Evolutionary conservation across 805 yeast species (phyloP).

Genomic region (Huiozyma sinensis): DNA sequence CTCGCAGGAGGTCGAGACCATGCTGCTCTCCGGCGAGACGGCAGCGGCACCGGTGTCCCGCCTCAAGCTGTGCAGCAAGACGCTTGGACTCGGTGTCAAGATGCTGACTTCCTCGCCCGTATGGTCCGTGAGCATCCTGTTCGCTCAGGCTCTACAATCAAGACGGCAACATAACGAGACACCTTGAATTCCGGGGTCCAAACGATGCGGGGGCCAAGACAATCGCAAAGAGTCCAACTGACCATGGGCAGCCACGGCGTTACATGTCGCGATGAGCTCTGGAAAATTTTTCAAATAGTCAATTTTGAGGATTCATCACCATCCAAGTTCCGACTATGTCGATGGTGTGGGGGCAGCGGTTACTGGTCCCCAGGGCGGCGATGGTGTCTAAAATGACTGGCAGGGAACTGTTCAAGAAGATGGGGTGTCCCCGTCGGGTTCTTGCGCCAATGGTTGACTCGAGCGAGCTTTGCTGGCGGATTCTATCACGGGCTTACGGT

Average conservation of each 20-base stretch:
- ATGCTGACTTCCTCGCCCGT: slow-evolving; percentile 75
- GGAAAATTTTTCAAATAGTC: background rate
- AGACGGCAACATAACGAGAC: slow-evolving; percentile 31
- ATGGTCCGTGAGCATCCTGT: slow-evolving; percentile 69
- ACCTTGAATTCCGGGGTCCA: background rate
- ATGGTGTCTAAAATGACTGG: slow-evolving; percentile 34
- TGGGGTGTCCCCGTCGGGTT: slow-evolving; percentile 70
- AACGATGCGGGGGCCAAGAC: no score
- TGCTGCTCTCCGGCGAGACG: background rate
- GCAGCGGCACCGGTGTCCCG: background rate
- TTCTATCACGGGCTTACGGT: slow-evolving; percentile 76
- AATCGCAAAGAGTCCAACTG: no score
- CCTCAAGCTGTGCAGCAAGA: slow-evolving; percentile 38
- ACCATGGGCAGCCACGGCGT: background rate
- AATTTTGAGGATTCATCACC: no score
- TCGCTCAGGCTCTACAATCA: slow-evolving; percentile 71
- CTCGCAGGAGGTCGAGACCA: background rate
- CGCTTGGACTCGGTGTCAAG: slow-evolving; percentile 58
- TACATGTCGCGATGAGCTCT: background rate
- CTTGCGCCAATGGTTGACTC: slow-evolving; percentile 99
- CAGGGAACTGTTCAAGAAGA: slow-evolving; percentile 52
- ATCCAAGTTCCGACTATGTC: no score
- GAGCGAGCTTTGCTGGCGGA: slow-evolving; percentile 91
- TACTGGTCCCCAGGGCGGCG: no score
- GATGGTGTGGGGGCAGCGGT: no score